phyloP scores from a whole-genome alignment of 495 filamentous ascomycete species.

The Lepraria neglecta region DNA sequence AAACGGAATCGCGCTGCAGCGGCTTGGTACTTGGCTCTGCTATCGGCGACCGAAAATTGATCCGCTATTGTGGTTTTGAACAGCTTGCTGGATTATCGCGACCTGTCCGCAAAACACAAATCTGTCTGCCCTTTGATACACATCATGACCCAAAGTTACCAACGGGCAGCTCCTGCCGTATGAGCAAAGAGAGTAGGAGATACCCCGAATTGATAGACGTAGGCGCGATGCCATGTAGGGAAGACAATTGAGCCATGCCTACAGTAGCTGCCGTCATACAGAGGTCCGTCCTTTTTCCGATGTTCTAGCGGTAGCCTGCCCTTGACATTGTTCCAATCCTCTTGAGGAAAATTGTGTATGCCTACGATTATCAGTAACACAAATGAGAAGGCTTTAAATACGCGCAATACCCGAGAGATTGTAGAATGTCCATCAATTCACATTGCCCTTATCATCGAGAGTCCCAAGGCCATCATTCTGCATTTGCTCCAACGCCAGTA shows the following conservation, averaged over 20 bases:
- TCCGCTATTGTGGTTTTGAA: background rate
- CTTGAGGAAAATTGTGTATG: background rate
- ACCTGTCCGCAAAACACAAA: no score
- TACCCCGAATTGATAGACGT: slow-evolving; percentile 5
- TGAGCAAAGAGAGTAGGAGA: background rate
- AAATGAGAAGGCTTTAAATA: background rate
- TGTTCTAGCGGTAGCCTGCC: background rate
- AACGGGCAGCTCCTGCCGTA: no score
- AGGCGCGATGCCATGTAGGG: slow-evolving; percentile 9
- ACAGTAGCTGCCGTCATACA: background rate
- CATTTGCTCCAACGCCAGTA: slow-evolving; percentile 14
- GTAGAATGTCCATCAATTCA: background rate
- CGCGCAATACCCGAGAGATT: background rate
- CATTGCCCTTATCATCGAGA: background rate
- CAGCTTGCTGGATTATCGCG: background rate
- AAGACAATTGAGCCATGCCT: background rate
- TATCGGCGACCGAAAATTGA: background rate
- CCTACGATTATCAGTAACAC: background rate
- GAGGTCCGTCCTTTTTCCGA: background rate
- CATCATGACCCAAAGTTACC: background rate
- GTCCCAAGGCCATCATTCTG: slow-evolving; percentile 9
- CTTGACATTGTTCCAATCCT: background rate
- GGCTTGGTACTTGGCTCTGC: background rate
- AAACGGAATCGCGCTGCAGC: slow-evolving; percentile 8
- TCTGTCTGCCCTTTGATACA: background rate